Evolutionary conservation across 1,139 yeast species (phyloP).

Genomic region (Candida smagusa): DNA sequence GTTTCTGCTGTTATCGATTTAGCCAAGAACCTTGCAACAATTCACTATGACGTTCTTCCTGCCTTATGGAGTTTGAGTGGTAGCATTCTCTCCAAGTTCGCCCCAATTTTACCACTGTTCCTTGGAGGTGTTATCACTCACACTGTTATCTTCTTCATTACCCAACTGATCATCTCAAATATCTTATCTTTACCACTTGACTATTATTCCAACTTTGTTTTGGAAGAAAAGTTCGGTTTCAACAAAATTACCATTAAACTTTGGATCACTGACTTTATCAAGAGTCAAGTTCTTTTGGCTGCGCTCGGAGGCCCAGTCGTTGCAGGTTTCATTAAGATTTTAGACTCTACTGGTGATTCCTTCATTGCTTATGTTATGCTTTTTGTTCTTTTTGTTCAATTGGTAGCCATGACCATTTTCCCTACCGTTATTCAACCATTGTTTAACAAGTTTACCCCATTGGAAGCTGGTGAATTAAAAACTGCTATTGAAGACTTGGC

Average conservation of each 20-base stretch:
- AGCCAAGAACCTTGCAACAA: conserved; percentile 53
- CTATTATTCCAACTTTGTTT: conserved; percentile 76
- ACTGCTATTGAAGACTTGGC: conserved; percentile 80
- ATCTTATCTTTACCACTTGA: conserved; percentile 62
- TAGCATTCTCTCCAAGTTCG: conserved; percentile 27
- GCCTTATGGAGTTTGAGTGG: conserved; percentile 62
- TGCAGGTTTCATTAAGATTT: conserved; percentile 74
- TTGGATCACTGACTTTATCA: conserved; percentile 71
- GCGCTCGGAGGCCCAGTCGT: conserved; percentile 70
- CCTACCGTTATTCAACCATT: conserved; percentile 89
- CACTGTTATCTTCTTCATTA: conserved; percentile 55
- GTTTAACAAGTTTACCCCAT: conserved; percentile 86
- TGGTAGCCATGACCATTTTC: conserved; percentile 65
- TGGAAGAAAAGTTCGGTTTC: conserved; percentile 91
- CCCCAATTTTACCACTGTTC: conserved; percentile 38
- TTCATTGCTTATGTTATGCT: conserved; percentile 78
- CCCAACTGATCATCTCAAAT: conserved; percentile 47
- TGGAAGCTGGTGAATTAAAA: conserved; percentile 87
- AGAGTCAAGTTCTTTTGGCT: conserved; percentile 51
- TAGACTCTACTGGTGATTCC: conserved; percentile 73
- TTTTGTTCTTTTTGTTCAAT: conserved; percentile 67
- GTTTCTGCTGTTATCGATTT: conserved; percentile 51
- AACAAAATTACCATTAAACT: conserved; percentile 73
- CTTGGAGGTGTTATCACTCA: conserved; percentile 61
- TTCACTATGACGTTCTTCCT: conserved; percentile 66